Conservation (phyloP, 805 yeast genomes). For the Tanozyma kutaoensis region DNA sequence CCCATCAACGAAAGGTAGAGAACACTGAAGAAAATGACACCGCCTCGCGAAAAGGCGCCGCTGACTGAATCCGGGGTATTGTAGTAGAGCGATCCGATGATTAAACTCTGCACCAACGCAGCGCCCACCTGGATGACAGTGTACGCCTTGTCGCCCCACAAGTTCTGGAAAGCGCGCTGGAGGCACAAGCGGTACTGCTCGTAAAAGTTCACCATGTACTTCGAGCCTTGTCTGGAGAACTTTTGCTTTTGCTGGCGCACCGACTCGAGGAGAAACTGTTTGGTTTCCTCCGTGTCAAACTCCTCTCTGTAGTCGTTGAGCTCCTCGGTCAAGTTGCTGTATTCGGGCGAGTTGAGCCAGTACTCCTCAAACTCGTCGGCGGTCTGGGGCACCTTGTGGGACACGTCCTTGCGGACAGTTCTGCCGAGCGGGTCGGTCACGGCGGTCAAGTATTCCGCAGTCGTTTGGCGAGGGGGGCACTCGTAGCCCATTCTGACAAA, state of each 20-base stretch:
- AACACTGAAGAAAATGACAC: constrained; percentile 45
- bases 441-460: background rate
- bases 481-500: background rate
- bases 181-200: constrained; percentile 38
- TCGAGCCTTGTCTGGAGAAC: constrained; percentile 22
- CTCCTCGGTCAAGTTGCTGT: background rate
- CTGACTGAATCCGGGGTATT: constrained; percentile 33
- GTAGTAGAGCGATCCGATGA: constrained; percentile 52
- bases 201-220: constrained; percentile 27
- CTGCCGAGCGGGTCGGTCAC: background rate
- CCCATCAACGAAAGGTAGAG: constrained; percentile 39
- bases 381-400: background rate
- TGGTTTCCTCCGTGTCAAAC: background rate
- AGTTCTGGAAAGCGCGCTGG: constrained; percentile 39
- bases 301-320: background rate
- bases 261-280: background rate
- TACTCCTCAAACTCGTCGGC: background rate
- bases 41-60: constrained; percentile 56
- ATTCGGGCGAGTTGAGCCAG: background rate
- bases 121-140: constrained; percentile 32
- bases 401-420: background rate
- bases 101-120: constrained; percentile 41
- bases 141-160: constrained; percentile 43
- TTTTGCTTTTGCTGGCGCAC: constrained; percentile 20
- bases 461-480: background rate